phyloP scores from a whole-genome alignment of 768 basidiomycete genomes.

The Tubosaeta sp. region DNA sequence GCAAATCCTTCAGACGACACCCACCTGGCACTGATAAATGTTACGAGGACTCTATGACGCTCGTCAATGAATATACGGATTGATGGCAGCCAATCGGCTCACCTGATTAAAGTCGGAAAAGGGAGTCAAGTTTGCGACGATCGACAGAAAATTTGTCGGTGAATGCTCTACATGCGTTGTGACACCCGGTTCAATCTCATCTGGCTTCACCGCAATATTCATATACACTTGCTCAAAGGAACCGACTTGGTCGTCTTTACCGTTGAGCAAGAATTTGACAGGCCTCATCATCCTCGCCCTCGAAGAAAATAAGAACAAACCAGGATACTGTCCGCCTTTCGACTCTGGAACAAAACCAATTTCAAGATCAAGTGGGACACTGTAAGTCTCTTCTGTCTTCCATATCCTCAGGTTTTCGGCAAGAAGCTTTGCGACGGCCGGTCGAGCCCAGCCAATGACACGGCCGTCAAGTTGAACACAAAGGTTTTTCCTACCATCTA shows the following conservation, averaged over 20 bases:
- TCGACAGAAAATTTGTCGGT: constrained; percentile 93
- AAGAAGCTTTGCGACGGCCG: constrained; percentile 67
- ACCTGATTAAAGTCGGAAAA: constrained; percentile 99
- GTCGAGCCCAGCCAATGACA: constrained; percentile 90
- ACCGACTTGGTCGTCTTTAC: constrained; percentile 84
- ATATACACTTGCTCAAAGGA: constrained; percentile 99
- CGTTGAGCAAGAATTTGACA: constrained; percentile 86
- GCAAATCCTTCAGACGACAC: constrained; percentile 3
- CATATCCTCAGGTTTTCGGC: constrained; percentile 84
- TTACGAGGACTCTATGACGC: constrained; percentile 71
- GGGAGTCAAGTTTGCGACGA: constrained; percentile 95
- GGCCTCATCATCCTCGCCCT: constrained; percentile 96
- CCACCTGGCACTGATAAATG: constrained; percentile 89
- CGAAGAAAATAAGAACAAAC: constrained; percentile 86
- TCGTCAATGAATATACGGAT: background rate
- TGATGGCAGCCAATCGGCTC: constrained; percentile 17
- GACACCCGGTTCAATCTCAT: constrained; percentile 72
- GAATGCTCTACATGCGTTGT: constrained; percentile 92
- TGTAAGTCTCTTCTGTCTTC: constrained; percentile 86
- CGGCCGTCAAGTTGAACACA: constrained; percentile 94
- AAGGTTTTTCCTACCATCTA: constrained; percentile 79
- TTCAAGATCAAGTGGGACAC: constrained; percentile 89
- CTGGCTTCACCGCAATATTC: constrained; percentile 90
- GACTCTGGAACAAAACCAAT: constrained; percentile 87
- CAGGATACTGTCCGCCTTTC: constrained; percentile 95